Evolutionary conservation across 148 eudicot genomes (phyloP).

Genomic region (Cornus controversa): DNA sequence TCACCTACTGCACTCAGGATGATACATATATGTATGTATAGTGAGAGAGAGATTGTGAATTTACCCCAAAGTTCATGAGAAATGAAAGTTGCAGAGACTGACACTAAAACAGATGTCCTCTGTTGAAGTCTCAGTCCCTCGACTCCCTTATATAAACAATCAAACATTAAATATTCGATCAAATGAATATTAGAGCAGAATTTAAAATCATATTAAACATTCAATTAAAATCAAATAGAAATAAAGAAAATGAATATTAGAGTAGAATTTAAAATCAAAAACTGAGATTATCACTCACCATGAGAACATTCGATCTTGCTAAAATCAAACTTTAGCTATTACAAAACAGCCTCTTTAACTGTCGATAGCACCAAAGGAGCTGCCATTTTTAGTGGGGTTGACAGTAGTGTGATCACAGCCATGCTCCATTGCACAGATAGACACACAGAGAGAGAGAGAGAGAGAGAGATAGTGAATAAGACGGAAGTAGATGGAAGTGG

Average conservation of each 20-base stretch:
- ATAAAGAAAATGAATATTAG: no score
- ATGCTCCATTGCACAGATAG: no score
- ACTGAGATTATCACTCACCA: conserved; percentile 2
- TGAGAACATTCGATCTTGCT: conserved; percentile 6
- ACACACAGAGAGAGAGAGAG: no score
- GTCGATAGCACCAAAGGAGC: conserved; percentile 94
- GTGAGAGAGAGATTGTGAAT: not conserved
- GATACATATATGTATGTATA: not conserved
- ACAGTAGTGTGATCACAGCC: conserved; percentile 42
- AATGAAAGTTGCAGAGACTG: not conserved
- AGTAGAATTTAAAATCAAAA: no score
- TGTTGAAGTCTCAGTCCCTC: conserved; percentile 8
- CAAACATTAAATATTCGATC: conserved; percentile 2
- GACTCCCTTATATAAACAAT: not conserved
- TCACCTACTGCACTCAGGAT: no score
- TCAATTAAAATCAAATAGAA: no score
- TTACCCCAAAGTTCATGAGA: conserved; percentile 18
- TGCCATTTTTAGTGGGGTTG: conserved; percentile 78
- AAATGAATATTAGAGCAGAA: not conserved
- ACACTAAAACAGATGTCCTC: not conserved
- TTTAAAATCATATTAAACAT: not conserved
- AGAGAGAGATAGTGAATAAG: no score
- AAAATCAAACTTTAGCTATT: no score
- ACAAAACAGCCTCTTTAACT: conserved; percentile 90
- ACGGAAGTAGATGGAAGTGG: no score